Evolutionary conservation across 1,284 basidiomycete genomes (phyloP).

Genomic region (Rhodotorula sp.): DNA sequence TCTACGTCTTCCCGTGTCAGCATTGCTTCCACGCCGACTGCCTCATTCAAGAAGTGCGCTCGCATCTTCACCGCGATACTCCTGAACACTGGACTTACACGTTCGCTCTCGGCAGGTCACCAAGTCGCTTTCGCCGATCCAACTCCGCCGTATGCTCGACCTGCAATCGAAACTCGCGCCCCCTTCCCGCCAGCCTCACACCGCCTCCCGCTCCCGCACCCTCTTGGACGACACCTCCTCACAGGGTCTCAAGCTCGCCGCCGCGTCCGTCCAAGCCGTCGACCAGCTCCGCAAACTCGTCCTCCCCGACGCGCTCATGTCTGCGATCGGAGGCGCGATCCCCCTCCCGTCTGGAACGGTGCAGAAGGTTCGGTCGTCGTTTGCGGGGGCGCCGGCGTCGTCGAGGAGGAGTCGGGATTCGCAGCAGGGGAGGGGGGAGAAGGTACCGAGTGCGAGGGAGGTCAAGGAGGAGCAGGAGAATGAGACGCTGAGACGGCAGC

Average conservation of each 20-base stretch:
- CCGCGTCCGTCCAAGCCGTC: conserved; percentile 60
- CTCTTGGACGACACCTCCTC: conserved; percentile 51
- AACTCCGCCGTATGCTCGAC: conserved; percentile 75
- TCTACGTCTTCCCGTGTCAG: conserved; percentile 97
- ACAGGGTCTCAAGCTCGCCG: conserved; percentile 74
- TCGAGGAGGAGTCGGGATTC: not conserved
- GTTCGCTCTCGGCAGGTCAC: conserved; percentile 62
- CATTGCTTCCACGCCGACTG: conserved; percentile 80
- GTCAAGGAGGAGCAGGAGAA: conserved; percentile 55
- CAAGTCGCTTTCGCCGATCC: conserved; percentile 76
- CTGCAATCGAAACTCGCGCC: conserved; percentile 76
- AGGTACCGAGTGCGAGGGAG: conserved; percentile 20
- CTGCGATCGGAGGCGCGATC: conserved; percentile 49
- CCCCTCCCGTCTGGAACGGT: conserved; percentile 32
- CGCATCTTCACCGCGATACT: not conserved
- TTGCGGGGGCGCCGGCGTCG: not conserved
- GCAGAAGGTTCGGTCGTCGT: not conserved
- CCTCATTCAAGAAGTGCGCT: conserved; percentile 77
- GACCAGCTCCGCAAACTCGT: conserved; percentile 86
- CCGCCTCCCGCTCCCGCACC: not conserved
- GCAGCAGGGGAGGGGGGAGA: conserved; percentile 47
- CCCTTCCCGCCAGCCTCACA: not conserved
- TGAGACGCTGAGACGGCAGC: conserved; percentile 66
- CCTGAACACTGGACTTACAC: not conserved
- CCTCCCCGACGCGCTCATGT: conserved; percentile 75